Conservation (phyloP, 2,329 filamentous ascomycete genomes). For the Thielaviopsis ethacetica region DNA sequence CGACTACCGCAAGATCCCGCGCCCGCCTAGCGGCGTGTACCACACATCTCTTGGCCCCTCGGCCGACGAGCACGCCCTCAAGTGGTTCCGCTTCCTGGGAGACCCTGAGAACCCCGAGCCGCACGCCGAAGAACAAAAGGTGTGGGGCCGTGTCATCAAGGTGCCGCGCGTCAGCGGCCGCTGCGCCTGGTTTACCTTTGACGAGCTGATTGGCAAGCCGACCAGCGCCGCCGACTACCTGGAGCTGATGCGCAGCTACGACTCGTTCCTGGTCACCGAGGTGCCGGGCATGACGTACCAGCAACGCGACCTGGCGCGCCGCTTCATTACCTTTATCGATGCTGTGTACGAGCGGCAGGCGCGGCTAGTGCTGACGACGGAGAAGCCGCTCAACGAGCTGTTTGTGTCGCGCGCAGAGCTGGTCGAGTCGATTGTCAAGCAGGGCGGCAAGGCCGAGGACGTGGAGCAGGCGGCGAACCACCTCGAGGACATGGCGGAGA, state of each 20-base stretch:
- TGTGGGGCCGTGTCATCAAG: constrained; percentile 83
- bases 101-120: constrained; percentile 62
- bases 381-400: constrained; percentile 66
- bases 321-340: constrained; percentile 97
- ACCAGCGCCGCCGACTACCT: constrained; percentile 92
- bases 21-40: constrained; percentile 86
- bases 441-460: constrained; percentile 21
- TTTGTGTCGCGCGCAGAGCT: constrained; percentile 65
- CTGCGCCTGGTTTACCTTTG: constrained; percentile 81
- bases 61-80: constrained; percentile 67
- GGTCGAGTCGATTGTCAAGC: constrained; percentile 38
- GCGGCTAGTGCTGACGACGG: constrained; percentile 89
- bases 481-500: constrained; percentile 77
- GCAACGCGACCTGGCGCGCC: constrained; percentile 70
- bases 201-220: constrained; percentile 75
- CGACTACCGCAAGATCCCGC: constrained; percentile 92
- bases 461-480: constrained; percentile 29
- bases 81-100: constrained; percentile 91
- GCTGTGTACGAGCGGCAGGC: constrained; percentile 84
- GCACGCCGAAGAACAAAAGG: constrained; percentile 60
- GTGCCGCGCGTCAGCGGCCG: constrained; percentile 79
- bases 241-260: constrained; percentile 76
- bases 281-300: constrained; percentile 82
- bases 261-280: constrained; percentile 81
- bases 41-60: constrained; percentile 71